These are phyloP conservation scores for Grosmannia serpens DNA, from an alignment of 2,329 filamentous ascomycete genomes.

Conservation along the genomic window DNA sequence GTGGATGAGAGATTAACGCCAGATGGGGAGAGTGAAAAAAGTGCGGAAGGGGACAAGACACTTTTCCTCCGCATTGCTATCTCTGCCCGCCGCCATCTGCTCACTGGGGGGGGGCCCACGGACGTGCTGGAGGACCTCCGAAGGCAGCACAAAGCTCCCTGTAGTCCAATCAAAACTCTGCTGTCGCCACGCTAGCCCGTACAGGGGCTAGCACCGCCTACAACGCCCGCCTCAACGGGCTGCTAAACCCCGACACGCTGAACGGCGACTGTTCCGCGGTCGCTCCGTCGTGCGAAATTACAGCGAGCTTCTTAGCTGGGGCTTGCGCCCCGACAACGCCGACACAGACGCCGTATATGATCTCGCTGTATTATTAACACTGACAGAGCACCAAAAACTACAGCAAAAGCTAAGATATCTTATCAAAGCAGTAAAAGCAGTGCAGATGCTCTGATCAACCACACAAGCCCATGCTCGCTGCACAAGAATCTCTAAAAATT, in stretches of 20 bases:
- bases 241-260: neutral
- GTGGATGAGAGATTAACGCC: slow-evolving; percentile 1
- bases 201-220: neutral
- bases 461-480: neutral
- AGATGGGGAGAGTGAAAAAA: neutral
- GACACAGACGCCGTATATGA: slow-evolving; percentile 1
- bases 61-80: neutral
- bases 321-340: neutral
- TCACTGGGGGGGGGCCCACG: neutral
- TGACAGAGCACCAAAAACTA: neutral
- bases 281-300: neutral
- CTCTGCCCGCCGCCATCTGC: neutral
- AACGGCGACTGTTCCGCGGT: neutral
- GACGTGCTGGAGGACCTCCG: neutral
- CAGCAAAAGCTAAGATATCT: neutral
- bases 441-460: neutral
- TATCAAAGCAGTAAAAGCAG: too few species aligned
- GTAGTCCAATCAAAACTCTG: neutral
- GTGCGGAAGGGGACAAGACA: neutral
- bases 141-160: neutral
- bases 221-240: neutral
- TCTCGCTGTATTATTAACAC: neutral
- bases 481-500: neutral
- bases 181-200: neutral
- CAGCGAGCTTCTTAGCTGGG: neutral